These are phyloP conservation scores for Penicillium sp. DNA, from an alignment of 2,329 filamentous ascomycete genomes.

Conservation along the genomic window DNA sequence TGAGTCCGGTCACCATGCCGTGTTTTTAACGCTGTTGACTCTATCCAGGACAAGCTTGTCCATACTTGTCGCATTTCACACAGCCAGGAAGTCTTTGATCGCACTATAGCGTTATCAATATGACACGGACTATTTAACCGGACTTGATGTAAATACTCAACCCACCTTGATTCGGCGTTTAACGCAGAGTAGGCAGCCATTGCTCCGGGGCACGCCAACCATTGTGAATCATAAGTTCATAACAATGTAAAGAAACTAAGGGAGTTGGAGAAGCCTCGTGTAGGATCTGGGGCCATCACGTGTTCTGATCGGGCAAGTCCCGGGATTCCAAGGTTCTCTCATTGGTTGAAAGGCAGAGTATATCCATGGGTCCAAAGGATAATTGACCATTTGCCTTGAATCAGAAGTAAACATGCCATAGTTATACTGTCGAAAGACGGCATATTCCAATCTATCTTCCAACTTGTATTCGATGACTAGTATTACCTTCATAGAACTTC, in stretches of 20 bases:
- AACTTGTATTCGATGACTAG: not conserved
- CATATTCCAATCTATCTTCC: not conserved
- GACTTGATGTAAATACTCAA: not conserved
- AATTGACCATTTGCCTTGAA: not conserved
- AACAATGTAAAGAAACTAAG: not conserved
- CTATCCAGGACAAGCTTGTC: slow-evolving; percentile 34
- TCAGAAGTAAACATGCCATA: not conserved
- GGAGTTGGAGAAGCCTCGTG: not conserved
- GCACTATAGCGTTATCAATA: slow-evolving; percentile 24
- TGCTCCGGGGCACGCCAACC: slow-evolving; percentile 25
- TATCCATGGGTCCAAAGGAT: too few relatives aligned
- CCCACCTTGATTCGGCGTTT: slow-evolving; percentile 28
- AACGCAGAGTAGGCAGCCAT: slow-evolving; percentile 26
- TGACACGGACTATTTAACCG: not conserved
- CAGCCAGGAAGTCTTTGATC: slow-evolving; percentile 33
- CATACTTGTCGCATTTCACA: slow-evolving; percentile 32
- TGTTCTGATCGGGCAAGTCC: not conserved
- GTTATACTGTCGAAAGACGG: not conserved
- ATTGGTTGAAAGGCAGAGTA: not conserved
- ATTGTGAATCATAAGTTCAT: slow-evolving; percentile 13
- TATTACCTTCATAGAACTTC: not conserved
- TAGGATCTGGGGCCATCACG: not conserved
- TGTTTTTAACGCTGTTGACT: slow-evolving; percentile 14
- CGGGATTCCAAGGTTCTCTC: not conserved
- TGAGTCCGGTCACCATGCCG: slow-evolving; percentile 12